Evolutionary conservation across 805 yeast species (phyloP).

Genomic region (Dipodascus geniculatus): DNA sequence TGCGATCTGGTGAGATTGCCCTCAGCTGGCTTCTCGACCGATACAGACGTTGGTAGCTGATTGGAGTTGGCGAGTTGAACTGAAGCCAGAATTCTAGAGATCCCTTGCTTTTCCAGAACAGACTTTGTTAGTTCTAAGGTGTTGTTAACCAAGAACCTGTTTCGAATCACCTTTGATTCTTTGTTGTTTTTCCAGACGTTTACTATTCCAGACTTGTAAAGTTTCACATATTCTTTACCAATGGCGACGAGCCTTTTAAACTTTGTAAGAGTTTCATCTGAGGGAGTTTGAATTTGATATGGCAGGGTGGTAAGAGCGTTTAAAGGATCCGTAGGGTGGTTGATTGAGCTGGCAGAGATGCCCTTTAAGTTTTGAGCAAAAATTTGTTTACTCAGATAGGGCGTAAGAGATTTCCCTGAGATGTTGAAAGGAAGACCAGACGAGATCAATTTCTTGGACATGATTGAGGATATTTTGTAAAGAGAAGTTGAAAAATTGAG

Average conservation of each 20-base stretch:
- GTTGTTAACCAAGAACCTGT: constrained; percentile 10
- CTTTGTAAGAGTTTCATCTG: constrained; percentile 4
- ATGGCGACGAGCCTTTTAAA: constrained; percentile 11
- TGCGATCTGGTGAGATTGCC: constrained; percentile 31
- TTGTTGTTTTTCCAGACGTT: constrained; percentile 36
- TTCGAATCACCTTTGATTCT: constrained; percentile 9
- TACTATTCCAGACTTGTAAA: constrained; percentile 37
- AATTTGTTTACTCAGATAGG: not conserved
- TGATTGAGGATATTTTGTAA: too few relatives aligned
- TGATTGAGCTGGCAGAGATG: not conserved
- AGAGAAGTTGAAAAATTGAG: too few relatives aligned
- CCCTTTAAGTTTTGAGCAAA: not conserved
- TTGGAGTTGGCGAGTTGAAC: not conserved
- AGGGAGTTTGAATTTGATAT: constrained; percentile 14
- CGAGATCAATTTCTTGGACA: too few relatives aligned
- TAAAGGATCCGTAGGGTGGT: constrained; percentile 1
- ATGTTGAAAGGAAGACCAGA: not conserved
- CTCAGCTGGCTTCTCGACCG: constrained; percentile 25
- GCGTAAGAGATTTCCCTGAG: not conserved
- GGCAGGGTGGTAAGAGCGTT: constrained; percentile 25
- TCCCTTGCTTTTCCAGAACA: constrained; percentile 19
- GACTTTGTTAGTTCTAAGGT: constrained; percentile 13
- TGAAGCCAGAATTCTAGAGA: constrained; percentile 4
- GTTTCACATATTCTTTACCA: constrained; percentile 21
- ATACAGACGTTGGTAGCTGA: constrained; percentile 23